phyloP scores from a whole-genome alignment of 768 basidiomycete genomes.

The Favolaschia claudopus region DNA sequence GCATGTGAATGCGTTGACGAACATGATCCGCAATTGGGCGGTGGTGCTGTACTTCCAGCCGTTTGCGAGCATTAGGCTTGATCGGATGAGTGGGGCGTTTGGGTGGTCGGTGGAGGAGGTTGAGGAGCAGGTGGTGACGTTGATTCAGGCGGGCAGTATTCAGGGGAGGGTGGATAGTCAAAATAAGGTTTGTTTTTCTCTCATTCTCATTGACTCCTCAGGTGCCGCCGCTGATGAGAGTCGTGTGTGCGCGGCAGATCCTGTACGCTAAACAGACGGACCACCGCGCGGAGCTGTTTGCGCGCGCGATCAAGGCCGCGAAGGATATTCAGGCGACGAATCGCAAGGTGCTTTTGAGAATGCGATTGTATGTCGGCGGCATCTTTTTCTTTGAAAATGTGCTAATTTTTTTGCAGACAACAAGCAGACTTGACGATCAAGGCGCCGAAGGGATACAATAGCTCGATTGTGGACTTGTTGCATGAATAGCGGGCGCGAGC shows the following conservation, averaged over 20 bases:
- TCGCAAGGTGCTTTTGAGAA: constrained; percentile 79
- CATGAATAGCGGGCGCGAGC: constrained; percentile 18
- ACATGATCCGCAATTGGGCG: constrained; percentile 77
- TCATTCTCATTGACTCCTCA: constrained; percentile 10
- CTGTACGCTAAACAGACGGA: constrained; percentile 82
- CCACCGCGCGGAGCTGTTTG: constrained; percentile 78
- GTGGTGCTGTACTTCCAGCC: constrained; percentile 92
- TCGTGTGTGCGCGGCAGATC: constrained; percentile 55
- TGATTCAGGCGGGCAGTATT: constrained; percentile 82
- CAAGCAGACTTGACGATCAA: constrained; percentile 83
- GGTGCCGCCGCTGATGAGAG: too few species aligned
- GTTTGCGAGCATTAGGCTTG: constrained; percentile 84
- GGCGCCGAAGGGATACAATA: constrained; percentile 54
- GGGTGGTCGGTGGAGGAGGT: constrained; percentile 80
- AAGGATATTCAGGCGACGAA: constrained; percentile 76
- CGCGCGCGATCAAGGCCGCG: constrained; percentile 76
- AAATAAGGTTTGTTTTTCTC: constrained; percentile 67
- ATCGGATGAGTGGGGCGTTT: constrained; percentile 86
- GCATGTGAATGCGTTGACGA: constrained; percentile 72
- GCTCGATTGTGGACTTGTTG: constrained; percentile 17
- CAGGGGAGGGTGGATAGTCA: constrained; percentile 88
- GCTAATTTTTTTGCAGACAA: constrained; percentile 54
- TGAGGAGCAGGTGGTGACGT: constrained; percentile 73
- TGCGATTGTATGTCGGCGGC: constrained; percentile 73
- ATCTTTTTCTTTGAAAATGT: not conserved